Conservation (phyloP, 176 grass and related monocot genomes). For the Triticum urartu region DNA sequence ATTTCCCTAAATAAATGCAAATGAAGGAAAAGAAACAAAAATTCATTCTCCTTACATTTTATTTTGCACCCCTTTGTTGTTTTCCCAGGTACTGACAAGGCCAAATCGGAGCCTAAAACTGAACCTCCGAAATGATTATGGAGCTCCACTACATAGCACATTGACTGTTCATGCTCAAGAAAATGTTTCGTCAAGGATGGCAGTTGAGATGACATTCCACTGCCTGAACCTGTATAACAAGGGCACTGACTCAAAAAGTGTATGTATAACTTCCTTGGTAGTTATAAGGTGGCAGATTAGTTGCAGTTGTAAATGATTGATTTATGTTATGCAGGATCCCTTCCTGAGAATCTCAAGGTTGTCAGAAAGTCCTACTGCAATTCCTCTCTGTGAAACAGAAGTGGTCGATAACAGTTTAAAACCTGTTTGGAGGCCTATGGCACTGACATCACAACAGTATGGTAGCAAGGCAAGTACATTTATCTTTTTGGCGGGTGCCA, state of each 20-base stretch:
- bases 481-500: too few species aligned
- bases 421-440: constrained; percentile 81
- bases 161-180: constrained; percentile 80
- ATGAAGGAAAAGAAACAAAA: background rate
- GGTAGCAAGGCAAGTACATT: constrained; percentile 73
- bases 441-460: constrained; percentile 79
- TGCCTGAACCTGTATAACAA: constrained; percentile 75
- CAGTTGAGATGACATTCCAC: constrained; percentile 64
- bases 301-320: constrained; percentile 1
- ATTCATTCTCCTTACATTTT: background rate
- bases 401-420: constrained; percentile 67
- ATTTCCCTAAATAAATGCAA: background rate
- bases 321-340: constrained; percentile 66
- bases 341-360: constrained; percentile 83
- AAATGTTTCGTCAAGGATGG: constrained; percentile 63
- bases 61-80: constrained; percentile 10
- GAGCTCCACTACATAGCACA: constrained; percentile 44
- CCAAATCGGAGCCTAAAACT: constrained; percentile 52
- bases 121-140: constrained; percentile 48
- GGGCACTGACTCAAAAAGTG: constrained; percentile 81
- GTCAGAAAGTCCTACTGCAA: constrained; percentile 51
- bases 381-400: constrained; percentile 91
- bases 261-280: constrained; percentile 42
- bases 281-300: background rate
- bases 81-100: constrained; percentile 78